phyloP scores from a whole-genome alignment of 176 grass and related monocot species.

The Oryza brachyantha region DNA sequence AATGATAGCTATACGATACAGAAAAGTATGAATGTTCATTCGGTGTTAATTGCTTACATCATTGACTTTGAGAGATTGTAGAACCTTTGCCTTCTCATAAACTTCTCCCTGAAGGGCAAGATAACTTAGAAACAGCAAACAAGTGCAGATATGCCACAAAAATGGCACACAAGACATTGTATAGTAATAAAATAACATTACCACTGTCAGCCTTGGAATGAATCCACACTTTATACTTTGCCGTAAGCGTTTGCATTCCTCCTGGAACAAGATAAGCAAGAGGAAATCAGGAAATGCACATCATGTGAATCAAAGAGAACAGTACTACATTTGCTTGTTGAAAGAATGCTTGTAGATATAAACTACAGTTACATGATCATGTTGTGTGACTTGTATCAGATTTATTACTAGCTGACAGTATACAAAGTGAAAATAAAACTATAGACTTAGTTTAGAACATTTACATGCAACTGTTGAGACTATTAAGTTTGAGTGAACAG shows the following conservation, averaged over 20 bases:
- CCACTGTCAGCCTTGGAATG: conserved; percentile 90
- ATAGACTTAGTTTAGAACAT: conserved; percentile 4
- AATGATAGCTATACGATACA: conserved; percentile 16
- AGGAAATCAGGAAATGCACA: conserved; percentile 35
- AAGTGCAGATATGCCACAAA: neutral
- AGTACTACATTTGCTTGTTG: conserved; percentile 7
- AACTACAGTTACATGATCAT: neutral
- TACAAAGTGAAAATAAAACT: conserved; percentile 7
- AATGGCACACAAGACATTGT: conserved; percentile 8
- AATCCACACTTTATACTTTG: conserved; percentile 98
- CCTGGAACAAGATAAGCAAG: conserved; percentile 54
- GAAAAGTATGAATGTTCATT: conserved; percentile 10
- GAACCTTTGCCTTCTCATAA: conserved; percentile 85
- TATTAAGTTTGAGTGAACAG: conserved; percentile 1
- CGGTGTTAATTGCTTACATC: conserved; percentile 61
- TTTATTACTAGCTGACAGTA: neutral
- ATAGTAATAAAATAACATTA: conserved; percentile 32
- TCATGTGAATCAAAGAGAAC: neutral
- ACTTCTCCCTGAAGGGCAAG: conserved; percentile 83
- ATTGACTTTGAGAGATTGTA: conserved; percentile 87
- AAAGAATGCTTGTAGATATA: neutral
- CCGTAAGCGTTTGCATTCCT: conserved; percentile 97
- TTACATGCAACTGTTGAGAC: neutral
- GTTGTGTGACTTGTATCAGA: conserved; percentile 11
- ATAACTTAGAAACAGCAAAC: conserved; percentile 28